phyloP scores from a whole-genome alignment of 2,329 filamentous ascomycete genomes.

The Penicillium sp. region DNA sequence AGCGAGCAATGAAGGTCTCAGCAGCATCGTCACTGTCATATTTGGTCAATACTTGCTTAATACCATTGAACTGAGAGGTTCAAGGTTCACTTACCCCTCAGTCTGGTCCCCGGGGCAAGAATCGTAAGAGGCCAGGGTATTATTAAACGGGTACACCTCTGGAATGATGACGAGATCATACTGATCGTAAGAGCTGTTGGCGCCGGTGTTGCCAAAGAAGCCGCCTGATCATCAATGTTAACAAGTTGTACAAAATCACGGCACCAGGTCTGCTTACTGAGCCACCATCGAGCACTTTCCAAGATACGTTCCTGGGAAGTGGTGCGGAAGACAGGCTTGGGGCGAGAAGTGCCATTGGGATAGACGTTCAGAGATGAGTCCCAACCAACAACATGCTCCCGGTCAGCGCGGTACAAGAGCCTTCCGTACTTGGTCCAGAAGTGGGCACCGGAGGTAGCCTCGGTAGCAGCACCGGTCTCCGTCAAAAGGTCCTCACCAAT shows the following conservation, averaged over 20 bases:
- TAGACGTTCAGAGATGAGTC: slow-evolving; percentile 40
- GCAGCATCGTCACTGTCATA: slow-evolving; percentile 26
- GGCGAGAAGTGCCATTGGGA: slow-evolving; percentile 45
- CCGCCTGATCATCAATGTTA: slow-evolving; percentile 13
- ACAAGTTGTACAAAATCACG: not conserved
- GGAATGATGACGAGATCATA: slow-evolving; percentile 49
- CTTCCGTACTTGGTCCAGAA: slow-evolving; percentile 56
- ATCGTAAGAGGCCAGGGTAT: slow-evolving; percentile 52
- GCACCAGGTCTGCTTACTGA: slow-evolving; percentile 28
- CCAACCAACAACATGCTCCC: slow-evolving; percentile 47
- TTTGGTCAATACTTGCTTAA: not conserved
- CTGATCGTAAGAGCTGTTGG: slow-evolving; percentile 27
- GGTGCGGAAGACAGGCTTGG: slow-evolving; percentile 51
- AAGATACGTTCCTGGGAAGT: slow-evolving; percentile 53
- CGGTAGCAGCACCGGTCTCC: slow-evolving; percentile 49
- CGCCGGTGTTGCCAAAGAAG: slow-evolving; percentile 24
- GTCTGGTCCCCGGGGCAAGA: slow-evolving; percentile 43
- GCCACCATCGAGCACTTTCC: slow-evolving; percentile 47
- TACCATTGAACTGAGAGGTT: not conserved
- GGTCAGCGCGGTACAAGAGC: slow-evolving; percentile 48
- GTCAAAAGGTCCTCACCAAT: slow-evolving; percentile 46
- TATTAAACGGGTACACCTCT: slow-evolving; percentile 50
- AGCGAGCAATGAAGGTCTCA: slow-evolving; percentile 43
- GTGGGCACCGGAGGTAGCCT: slow-evolving; percentile 47
- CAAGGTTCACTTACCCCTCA: slow-evolving; percentile 15